A percentile compares a stretch with the other conserved stretches of the same genome.
These are phyloP conservation scores for Malassezia obtusa DNA, from an alignment of 1,284 basidiomycete species.

Conservation along the genomic window DNA sequence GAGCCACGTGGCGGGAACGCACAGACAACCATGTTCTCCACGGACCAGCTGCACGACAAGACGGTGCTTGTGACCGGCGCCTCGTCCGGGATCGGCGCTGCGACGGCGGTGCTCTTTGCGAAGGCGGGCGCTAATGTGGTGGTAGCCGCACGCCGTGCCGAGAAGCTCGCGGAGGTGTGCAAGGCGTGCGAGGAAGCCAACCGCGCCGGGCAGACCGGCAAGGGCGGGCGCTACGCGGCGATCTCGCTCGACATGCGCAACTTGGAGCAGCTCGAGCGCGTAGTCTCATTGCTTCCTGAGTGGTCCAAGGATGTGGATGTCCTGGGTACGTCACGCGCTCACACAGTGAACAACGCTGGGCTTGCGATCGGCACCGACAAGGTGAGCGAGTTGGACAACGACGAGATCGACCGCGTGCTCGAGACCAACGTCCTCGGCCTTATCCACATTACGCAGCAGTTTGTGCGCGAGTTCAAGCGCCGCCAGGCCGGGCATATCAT, in stretches of 20 bases:
- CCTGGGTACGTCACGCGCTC: constrained; percentile 10
- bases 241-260: constrained; percentile 36
- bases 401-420: constrained; percentile 72
- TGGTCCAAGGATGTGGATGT: constrained; percentile 43
- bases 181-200: constrained; percentile 60
- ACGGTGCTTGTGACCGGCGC: constrained; percentile 78
- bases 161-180: constrained; percentile 43
- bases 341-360: constrained; percentile 52
- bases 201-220: constrained; percentile 61
- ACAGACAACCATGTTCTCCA: constrained; percentile 23
- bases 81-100: constrained; percentile 65
- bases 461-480: constrained; percentile 61
- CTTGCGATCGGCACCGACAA: constrained; percentile 69
- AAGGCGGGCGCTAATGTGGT: constrained; percentile 50
- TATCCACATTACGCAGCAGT: constrained; percentile 68
- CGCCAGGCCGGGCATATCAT: constrained; percentile 82
- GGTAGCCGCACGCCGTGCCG: constrained; percentile 49
- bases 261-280: constrained; percentile 22
- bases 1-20: background rate
- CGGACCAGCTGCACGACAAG: constrained; percentile 58
- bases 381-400: constrained; percentile 65
- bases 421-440: constrained; percentile 82
- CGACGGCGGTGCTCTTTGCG: constrained; percentile 31
- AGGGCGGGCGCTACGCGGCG: constrained; percentile 36
- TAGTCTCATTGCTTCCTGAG: constrained; percentile 27